Percentiles rank a stretch among this genome's conserved stretches.
Evolutionary conservation across 495 filamentous ascomycete species (phyloP).

Genomic region (Aspergillus baeticus): DNA sequence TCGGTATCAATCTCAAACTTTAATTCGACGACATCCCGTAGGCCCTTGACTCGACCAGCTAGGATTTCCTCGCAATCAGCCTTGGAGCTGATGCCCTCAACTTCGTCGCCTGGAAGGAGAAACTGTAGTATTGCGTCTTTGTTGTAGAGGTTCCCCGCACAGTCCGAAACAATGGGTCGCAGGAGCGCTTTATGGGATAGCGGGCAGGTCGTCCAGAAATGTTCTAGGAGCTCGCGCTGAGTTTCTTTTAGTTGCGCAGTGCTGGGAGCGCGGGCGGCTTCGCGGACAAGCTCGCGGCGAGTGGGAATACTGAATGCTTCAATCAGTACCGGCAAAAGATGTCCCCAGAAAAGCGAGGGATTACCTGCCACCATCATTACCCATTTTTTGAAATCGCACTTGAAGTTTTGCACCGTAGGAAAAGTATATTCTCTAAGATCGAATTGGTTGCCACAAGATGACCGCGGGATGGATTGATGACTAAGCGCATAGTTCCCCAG

Average conservation of each 20-base stretch:
- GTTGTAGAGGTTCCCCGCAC: constrained; percentile 83
- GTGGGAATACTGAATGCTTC: constrained; percentile 69
- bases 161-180: constrained; percentile 80
- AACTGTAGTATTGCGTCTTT: constrained; percentile 87
- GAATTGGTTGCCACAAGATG: constrained; percentile 6
- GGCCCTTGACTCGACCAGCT: constrained; percentile 69
- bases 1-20: constrained; percentile 65
- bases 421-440: not conserved
- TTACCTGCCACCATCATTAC: constrained; percentile 87
- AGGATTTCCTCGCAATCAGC: constrained; percentile 66
- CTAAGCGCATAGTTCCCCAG: constrained; percentile 21
- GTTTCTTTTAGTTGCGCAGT: constrained; percentile 90
- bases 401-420: not conserved
- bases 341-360: constrained; percentile 10
- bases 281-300: constrained; percentile 90
- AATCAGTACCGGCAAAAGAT: not conserved
- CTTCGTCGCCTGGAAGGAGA: constrained; percentile 65
- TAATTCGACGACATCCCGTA: constrained; percentile 88
- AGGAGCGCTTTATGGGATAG: constrained; percentile 74
- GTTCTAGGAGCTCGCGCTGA: constrained; percentile 74
- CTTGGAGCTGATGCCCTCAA: constrained; percentile 48
- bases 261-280: constrained; percentile 75
- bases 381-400: constrained; percentile 60
- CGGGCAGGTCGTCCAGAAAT: constrained; percentile 84
- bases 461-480: constrained; percentile 14